phyloP scores from a whole-genome alignment of 1,139 yeast genomes.

The Candida sp. region DNA sequence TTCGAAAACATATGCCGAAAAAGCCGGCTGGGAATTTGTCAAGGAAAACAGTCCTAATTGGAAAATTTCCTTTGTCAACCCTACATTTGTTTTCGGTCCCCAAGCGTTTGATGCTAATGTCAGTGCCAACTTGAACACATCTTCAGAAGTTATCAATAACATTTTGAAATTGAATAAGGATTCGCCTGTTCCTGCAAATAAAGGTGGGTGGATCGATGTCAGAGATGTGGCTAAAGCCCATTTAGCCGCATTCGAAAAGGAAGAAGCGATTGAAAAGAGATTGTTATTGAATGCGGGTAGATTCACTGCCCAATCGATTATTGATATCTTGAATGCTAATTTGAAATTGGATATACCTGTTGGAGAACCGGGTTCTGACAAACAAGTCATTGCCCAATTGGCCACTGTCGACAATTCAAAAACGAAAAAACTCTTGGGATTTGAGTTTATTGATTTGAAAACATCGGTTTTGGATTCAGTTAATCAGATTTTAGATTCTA shows the following conservation, averaged over 20 bases:
- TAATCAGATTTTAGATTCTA: conserved; percentile 32
- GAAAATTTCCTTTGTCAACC: conserved; percentile 37
- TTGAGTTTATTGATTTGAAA: conserved; percentile 32
- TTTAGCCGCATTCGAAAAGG: conserved; percentile 24
- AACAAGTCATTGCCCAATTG: conserved; percentile 17
- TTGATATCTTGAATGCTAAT: conserved; percentile 21
- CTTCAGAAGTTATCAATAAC: conserved; percentile 30
- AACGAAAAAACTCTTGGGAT: conserved; percentile 32
- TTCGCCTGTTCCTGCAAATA: conserved; percentile 10
- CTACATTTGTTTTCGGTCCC: conserved; percentile 47
- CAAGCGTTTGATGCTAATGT: conserved; percentile 32
- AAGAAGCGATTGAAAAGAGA: conserved; percentile 16
- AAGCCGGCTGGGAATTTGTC: conserved; percentile 54
- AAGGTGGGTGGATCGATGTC: conserved; percentile 30
- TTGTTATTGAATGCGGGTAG: conserved; percentile 15
- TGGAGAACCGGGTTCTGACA: conserved; percentile 39
- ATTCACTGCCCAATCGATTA: conserved; percentile 17
- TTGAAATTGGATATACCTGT: conserved; percentile 22
- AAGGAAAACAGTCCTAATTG: conserved; percentile 35
- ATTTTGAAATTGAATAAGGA: conserved; percentile 12
- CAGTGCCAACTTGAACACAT: conserved; percentile 33
- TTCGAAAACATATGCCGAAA: conserved; percentile 31
- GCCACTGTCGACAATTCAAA: conserved; percentile 28
- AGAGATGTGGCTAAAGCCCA: conserved; percentile 35
- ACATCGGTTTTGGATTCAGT: conserved; percentile 41